Evolutionary conservation across 2,329 filamentous ascomycete genomes (phyloP).

Genomic region (Chrysoporthe cubensis): DNA sequence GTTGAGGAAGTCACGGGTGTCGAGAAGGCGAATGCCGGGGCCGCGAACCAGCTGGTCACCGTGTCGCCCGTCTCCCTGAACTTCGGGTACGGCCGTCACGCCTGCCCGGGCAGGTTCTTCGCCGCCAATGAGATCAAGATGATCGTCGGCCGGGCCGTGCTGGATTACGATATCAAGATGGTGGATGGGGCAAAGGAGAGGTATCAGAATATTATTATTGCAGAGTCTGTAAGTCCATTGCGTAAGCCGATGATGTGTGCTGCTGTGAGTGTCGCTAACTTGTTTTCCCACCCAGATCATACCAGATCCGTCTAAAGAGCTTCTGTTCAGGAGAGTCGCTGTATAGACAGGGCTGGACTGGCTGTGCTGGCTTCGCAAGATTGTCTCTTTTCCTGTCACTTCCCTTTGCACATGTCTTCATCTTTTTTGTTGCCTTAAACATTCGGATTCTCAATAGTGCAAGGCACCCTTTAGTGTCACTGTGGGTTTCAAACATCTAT

Average conservation of each 20-base stretch:
- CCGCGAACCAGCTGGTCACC: constrained; percentile 45
- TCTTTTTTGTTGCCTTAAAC: background rate
- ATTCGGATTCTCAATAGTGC: no score
- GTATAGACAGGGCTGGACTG: constrained; percentile 5
- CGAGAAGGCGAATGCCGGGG: constrained; percentile 36
- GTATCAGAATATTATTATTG: constrained; percentile 35
- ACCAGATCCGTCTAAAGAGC: constrained; percentile 33
- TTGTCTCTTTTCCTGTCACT: background rate
- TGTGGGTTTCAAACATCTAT: background rate
- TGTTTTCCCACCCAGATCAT: constrained; percentile 20
- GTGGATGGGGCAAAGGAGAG: constrained; percentile 33
- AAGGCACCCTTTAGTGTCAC: background rate
- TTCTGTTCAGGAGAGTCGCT: constrained; percentile 33
- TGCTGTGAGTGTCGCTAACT: background rate
- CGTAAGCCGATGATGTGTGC: constrained; percentile 22
- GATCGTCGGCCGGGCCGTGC: constrained; percentile 36
- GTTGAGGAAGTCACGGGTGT: constrained; percentile 33
- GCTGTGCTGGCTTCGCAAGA: background rate
- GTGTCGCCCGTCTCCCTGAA: constrained; percentile 39
- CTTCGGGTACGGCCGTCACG: constrained; percentile 47
- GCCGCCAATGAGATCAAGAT: constrained; percentile 45
- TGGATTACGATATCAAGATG: constrained; percentile 37
- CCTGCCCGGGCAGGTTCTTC: constrained; percentile 45
- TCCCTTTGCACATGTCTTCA: background rate
- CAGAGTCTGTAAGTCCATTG: constrained; percentile 23